Evolutionary conservation across 441 rosid species (phyloP).

Genomic region (Dalechampia spathulata): DNA sequence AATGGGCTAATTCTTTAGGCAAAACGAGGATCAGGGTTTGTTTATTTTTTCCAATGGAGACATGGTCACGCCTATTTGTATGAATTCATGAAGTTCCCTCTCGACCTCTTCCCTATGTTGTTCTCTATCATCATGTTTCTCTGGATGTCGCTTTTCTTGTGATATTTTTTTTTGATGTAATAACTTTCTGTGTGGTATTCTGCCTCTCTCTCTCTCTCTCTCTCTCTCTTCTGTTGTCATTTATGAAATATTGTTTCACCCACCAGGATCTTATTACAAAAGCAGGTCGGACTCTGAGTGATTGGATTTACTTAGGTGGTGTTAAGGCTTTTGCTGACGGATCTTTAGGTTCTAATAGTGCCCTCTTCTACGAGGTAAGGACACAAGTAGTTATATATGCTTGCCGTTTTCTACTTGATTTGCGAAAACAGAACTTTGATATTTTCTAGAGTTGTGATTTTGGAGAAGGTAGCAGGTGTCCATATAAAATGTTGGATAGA

Average conservation of each 20-base stretch:
- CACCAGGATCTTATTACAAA: conserved; percentile 46
- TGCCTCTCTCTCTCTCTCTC: not conserved
- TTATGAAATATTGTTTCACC: conserved; percentile 1
- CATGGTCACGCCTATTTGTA: conserved; percentile 65
- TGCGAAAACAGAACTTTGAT: not conserved
- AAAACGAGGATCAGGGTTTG: conserved; percentile 76
- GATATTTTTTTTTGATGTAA: not conserved
- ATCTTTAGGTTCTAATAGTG: conserved; percentile 79
- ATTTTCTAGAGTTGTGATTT: not conserved
- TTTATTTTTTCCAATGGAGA: conserved; percentile 78
- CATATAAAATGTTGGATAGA: not conserved
- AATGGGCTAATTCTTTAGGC: conserved; percentile 73
- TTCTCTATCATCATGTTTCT: not conserved
- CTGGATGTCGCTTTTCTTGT: not conserved
- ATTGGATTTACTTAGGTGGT: conserved; percentile 81
- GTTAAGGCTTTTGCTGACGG: conserved; percentile 95
- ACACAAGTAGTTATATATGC: not conserved
- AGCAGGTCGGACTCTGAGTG: conserved; percentile 46
- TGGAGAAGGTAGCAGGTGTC: not conserved
- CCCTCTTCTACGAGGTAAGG: conserved; percentile 75
- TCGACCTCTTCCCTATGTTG: not conserved
- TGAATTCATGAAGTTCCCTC: conserved; percentile 19
- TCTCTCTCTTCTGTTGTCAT: conserved; percentile 4
- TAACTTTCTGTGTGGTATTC: not conserved
- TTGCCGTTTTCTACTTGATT: not conserved